These are phyloP conservation scores for Mycena belliarum DNA, from an alignment of 768 basidiomycete genomes.

Conservation along the genomic window DNA sequence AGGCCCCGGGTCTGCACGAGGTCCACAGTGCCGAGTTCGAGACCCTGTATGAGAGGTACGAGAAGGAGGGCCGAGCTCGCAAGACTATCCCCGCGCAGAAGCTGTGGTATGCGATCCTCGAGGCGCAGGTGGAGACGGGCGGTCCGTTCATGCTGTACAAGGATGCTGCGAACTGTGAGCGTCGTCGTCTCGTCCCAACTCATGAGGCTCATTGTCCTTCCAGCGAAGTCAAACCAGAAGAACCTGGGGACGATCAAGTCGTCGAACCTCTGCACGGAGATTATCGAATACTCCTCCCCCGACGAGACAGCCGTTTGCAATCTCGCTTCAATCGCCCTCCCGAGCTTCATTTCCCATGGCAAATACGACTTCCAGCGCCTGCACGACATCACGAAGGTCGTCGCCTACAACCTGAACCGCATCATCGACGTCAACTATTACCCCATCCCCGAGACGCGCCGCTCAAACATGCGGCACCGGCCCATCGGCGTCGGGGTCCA, in stretches of 20 bases:
- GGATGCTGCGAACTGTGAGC: conserved; percentile 88
- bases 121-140: conserved; percentile 97
- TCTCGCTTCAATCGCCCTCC: conserved; percentile 78
- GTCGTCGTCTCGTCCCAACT: background rate
- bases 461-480: conserved; percentile 79
- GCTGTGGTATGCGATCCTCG: conserved; percentile 96
- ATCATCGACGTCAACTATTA: conserved; percentile 81
- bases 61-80: conserved; percentile 84
- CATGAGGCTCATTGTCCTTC: background rate
- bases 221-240: conserved; percentile 82
- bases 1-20: conserved; percentile 88
- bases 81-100: conserved; percentile 92
- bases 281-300: conserved; percentile 81
- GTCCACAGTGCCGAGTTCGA: conserved; percentile 92
- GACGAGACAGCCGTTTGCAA: conserved; percentile 87
- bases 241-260: conserved; percentile 87
- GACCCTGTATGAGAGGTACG: conserved; percentile 81
- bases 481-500: conserved; percentile 84
- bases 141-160: conserved; percentile 99
- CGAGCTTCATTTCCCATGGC: conserved; percentile 65
- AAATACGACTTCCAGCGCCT: conserved; percentile 76
- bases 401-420: conserved; percentile 74
- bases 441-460: conserved; percentile 72
- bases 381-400: conserved; percentile 76
- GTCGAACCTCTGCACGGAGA: conserved; percentile 84